Evolutionary conservation across 805 yeast genomes (phyloP).

Genomic region (Spathaspora sp.): DNA sequence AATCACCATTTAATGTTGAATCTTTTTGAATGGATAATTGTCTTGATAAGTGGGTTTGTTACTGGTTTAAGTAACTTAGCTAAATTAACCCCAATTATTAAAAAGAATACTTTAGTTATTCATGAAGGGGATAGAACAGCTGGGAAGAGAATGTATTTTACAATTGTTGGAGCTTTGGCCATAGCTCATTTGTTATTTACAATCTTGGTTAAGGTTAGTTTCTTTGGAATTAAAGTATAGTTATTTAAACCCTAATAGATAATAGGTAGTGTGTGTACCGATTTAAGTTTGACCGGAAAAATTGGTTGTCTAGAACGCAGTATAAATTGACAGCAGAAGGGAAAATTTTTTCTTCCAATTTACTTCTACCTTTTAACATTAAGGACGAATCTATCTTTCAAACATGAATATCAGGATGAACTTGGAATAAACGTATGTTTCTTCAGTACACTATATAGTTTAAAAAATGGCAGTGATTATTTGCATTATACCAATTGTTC

Average conservation of each 20-base stretch:
- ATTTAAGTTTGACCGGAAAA: background rate
- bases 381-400: background rate
- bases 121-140: conserved; percentile 24
- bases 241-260: conserved; percentile 1
- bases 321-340: background rate
- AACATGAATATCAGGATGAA: conserved; percentile 1
- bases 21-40: conserved; percentile 60
- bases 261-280: conserved; percentile 6
- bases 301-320: too few relatives aligned
- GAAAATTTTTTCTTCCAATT: background rate
- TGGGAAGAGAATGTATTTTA: conserved; percentile 28
- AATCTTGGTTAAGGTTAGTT: conserved; percentile 60
- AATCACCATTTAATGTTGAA: conserved; percentile 38
- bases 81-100: conserved; percentile 40
- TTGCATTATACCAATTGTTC: conserved; percentile 50
- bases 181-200: conserved; percentile 56
- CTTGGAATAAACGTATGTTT: conserved; percentile 5
- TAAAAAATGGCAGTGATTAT: conserved; percentile 39
- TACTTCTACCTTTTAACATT: background rate
- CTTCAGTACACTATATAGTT: background rate
- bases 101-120: conserved; percentile 31
- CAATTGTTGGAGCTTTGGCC: conserved; percentile 39
- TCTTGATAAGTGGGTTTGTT: conserved; percentile 54
- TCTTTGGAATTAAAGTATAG: conserved; percentile 44
- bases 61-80: conserved; percentile 54